phyloP scores from a whole-genome alignment of 345 rosid species.

The Rhizophora apiculata region DNA sequence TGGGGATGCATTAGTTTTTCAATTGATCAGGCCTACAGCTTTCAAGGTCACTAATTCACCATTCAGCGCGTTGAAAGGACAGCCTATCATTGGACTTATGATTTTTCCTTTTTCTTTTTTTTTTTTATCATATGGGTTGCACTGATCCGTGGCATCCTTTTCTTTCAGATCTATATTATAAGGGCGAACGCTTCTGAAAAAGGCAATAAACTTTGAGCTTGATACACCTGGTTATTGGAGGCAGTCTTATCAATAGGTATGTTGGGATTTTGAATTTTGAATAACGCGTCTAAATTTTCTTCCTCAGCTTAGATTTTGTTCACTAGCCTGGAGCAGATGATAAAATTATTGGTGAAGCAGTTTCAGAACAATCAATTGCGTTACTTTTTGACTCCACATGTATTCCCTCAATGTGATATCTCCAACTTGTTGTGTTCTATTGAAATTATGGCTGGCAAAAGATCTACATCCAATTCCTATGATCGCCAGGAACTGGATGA shows the following conservation, averaged over 20 bases:
- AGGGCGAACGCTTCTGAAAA: conserved; percentile 34
- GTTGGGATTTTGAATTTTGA: too few relatives aligned
- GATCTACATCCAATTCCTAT: not conserved
- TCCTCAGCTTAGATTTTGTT: too few relatives aligned
- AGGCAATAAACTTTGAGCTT: conserved; percentile 4
- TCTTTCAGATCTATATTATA: conserved; percentile 39
- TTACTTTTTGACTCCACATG: not conserved
- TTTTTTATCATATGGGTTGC: not conserved
- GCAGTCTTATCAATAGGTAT: not conserved
- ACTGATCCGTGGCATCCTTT: not conserved
- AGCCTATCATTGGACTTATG: not conserved
- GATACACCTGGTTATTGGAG: not conserved
- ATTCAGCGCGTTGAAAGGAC: not conserved
- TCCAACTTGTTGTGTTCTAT: conserved; percentile 10
- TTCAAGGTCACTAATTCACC: conserved; percentile 45
- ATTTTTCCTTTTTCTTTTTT: not conserved
- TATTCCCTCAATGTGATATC: not conserved
- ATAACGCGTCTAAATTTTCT: too few relatives aligned
- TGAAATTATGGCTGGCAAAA: conserved; percentile 13
- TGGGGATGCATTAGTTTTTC: conserved; percentile 65
- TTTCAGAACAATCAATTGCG: not conserved
- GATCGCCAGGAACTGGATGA: too few relatives aligned
- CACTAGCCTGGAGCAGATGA: too few relatives aligned
- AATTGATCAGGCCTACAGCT: conserved; percentile 39
- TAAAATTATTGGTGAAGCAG: too few relatives aligned